Conservation (phyloP, 305 asterid genomes). For the Fraxinus sp. region DNA sequence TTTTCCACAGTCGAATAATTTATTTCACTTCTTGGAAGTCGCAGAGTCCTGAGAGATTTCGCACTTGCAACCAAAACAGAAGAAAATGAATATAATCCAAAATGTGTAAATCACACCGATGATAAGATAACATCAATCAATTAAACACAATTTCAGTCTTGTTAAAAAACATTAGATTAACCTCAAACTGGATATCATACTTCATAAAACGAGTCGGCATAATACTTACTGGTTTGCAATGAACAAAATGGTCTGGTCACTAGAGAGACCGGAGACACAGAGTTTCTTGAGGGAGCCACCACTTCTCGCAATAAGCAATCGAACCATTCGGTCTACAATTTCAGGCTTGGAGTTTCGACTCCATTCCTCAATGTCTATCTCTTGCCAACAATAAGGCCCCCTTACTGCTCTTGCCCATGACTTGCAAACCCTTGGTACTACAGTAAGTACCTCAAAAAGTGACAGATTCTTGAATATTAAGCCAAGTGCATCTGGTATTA, state of each 20-base stretch:
- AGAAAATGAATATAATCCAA: constrained; percentile 9
- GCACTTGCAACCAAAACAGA: constrained; percentile 58
- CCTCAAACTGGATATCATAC: not conserved
- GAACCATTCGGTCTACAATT: constrained; percentile 60
- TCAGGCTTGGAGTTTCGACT: constrained; percentile 49
- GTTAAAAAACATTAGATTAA: not conserved
- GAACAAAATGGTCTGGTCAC: constrained; percentile 49
- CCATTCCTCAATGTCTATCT: constrained; percentile 90
- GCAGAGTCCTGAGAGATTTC: constrained; percentile 50
- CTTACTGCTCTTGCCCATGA: constrained; percentile 71
- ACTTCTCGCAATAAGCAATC: constrained; percentile 60
- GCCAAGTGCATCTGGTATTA: constrained; percentile 83
- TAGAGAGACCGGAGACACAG: constrained; percentile 53
- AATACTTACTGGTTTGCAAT: constrained; percentile 67
- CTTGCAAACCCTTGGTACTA: constrained; percentile 79
- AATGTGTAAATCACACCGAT: not conserved
- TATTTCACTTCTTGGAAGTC: constrained; percentile 60
- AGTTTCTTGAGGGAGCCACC: constrained; percentile 68
- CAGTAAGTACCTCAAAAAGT: constrained; percentile 61
- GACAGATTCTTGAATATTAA: constrained; percentile 71
- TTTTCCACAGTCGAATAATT: constrained; percentile 43
- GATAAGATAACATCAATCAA: not conserved
- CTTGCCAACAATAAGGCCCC: constrained; percentile 92
- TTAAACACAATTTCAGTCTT: not conserved
- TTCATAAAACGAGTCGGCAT: not conserved